Evolutionary conservation across 1,284 basidiomycete genomes (phyloP), one percentile per base, ranked within the genome.

Genomic region (Moniliella sp.): DNA sequence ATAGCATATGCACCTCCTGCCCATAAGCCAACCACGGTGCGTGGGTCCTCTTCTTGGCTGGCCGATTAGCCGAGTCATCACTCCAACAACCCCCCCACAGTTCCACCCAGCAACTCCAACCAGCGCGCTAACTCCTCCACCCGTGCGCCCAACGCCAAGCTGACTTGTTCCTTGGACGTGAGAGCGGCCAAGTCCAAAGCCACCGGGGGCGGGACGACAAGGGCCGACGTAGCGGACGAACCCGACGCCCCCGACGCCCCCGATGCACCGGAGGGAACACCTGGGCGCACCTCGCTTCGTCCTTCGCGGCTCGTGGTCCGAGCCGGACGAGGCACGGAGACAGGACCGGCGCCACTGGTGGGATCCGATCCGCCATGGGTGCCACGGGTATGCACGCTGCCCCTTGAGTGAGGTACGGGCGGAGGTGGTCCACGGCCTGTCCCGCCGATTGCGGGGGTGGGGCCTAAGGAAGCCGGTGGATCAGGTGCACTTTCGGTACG

Each of bases 71-170:
- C n/a, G n/a, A n/a, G n/a, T n/a, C n/a, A 23, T 23, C 21, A 23
- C 21, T 23, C 21, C n/a, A 23, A n/a, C 21, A 23, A 7, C 8
- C 21, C n/a, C 7, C 21, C n/a, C 21, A 23, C 8, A 7, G 7
- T n/a, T 7, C n/a, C 8, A 23, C 21, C n/a, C 21, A 91, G 70
- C 0, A 75, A 67, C 3, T 72, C 69, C 33, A 94, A 63, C 81
- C 81, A 91, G 42, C 70, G 67, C 2, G 72, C 68, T 26, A 94
- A 68, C 45, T 80, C 75, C 36, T 78, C 75, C 5, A 91, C 73
- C 1, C 76, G 78, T 28, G 66, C 64, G 19, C 74, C 74, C 25
- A 93, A 67, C 50, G 78, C 74, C 1, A 65, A 61, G 44, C 79
- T 75, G 0, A 78, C 74, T 18, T 68, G 67, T 18, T 76, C 75